These are phyloP conservation scores for Spinellus fusiger DNA, from an alignment of 192 early-diverging fungal genomes.

Conservation along the genomic window DNA sequence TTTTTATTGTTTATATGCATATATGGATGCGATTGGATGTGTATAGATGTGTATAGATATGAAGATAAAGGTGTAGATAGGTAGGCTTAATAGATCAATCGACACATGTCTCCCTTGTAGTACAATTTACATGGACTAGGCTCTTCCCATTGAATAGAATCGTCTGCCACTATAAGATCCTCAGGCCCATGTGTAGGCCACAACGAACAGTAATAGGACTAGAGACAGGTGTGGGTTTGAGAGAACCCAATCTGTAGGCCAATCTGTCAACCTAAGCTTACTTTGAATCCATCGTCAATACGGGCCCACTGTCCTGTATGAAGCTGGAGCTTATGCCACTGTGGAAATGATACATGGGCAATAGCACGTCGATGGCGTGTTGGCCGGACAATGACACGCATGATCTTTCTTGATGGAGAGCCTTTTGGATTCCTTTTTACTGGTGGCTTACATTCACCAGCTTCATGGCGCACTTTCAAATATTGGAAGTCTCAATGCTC, in stretches of 20 bases:
- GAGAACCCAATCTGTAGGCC: too few relatives aligned
- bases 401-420: background rate
- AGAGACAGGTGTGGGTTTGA: too few relatives aligned
- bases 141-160: background rate
- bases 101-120: background rate
- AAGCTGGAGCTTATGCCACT: background rate
- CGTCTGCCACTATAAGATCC: background rate
- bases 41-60: background rate
- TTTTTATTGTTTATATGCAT: background rate
- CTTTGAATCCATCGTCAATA: background rate
- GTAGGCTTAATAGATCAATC: background rate
- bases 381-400: background rate
- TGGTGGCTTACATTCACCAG: background rate
- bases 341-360: background rate
- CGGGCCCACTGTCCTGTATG: slow-evolving; percentile 5
- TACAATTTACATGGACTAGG: background rate
- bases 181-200: slow-evolving; percentile 3
- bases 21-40: background rate
- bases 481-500: too few relatives aligned
- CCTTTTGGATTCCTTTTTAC: background rate
- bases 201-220: slow-evolving; percentile 6
- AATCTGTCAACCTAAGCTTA: background rate
- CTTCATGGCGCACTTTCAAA: too few relatives aligned
- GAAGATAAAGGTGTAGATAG: background rate
- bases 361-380: background rate